Evolutionary conservation across 352 stramenopile genomes (phyloP), one percentile per base, ranked within the genome.

Genomic region (Poterioochromonas sp.): DNA sequence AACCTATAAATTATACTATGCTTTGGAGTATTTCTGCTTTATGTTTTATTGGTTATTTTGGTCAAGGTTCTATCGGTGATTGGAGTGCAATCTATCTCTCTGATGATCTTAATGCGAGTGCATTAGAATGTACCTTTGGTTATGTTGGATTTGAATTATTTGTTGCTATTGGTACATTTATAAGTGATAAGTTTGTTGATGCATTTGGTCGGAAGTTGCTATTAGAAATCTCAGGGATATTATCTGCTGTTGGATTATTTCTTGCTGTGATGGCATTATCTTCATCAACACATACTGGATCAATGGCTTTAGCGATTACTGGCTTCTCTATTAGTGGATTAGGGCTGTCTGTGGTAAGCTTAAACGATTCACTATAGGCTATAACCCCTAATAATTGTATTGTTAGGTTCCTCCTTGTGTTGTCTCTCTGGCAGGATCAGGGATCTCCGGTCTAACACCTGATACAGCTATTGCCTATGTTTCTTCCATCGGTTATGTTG

Each of bases 61-160:
- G 65, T 1, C 3, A 58, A n/a, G 65, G 65, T 22, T 58, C 41
- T 26, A 54, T 74, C 0, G 18, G 39, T 20, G 65, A 74, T 35
- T 74, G 65, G 65, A 34, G 22, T 32, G 41, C 65, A 54, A 54
- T 74, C 1, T 74, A 58, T 54, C 40, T 74, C 11, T 44, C 2
- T 34, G 65, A 74, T 40, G 40, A 15, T 15, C 26, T 58, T 2
- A 54, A 54, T 53, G 11, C 65, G 37, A 54, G 34, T 39, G 2
- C 65, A n/a, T 74, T 74, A 3, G 3, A 29, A 26, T 35, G 65
- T 54, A 39, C 43, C 5, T 58, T 74, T 35, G 65, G 65, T 32
- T 74, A 32, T 53, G 65, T n/a, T 58, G 37, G 37, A 44, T 74
- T 74, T 39, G 3, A 15, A 15, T 35, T 74, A 22, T 32, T 18